Evolutionary conservation across 148 eudicot genomes (phyloP).

Genomic region (Rhododendron williamsianum): DNA sequence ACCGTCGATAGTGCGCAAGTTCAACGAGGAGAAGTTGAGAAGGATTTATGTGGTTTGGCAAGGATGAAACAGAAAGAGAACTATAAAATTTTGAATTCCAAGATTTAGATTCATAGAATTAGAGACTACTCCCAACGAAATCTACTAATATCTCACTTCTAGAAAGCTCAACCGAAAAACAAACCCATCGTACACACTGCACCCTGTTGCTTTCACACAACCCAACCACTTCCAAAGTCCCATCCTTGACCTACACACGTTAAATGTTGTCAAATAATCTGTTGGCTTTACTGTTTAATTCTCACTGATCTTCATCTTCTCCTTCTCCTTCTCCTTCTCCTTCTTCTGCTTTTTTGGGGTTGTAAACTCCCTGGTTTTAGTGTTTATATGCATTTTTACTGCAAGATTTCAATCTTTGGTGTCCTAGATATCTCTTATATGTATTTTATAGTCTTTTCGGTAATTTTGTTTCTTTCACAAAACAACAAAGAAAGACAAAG

Average conservation of each 20-base stretch:
- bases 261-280: background rate
- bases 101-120: background rate
- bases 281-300: background rate
- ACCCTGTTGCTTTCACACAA: background rate
- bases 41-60: background rate
- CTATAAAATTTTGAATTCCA: background rate
- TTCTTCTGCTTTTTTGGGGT: background rate
- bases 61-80: background rate
- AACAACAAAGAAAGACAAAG: background rate
- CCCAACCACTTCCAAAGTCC: background rate
- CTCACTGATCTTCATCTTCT: background rate
- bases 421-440: background rate
- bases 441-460: background rate
- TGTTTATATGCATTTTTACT: background rate
- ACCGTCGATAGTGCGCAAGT: background rate
- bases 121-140: background rate
- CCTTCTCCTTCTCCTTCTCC: background rate
- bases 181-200: background rate
- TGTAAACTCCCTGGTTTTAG: background rate
- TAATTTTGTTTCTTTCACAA: background rate
- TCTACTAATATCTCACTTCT: background rate
- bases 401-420: background rate
- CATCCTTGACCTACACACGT: background rate
- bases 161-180: background rate
- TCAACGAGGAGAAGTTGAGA: background rate